Percentiles rank a stretch among this genome's conserved stretches.
Evolutionary conservation across 129 eudicot species (phyloP).

Genomic region (Pulicaria dysenterica): DNA sequence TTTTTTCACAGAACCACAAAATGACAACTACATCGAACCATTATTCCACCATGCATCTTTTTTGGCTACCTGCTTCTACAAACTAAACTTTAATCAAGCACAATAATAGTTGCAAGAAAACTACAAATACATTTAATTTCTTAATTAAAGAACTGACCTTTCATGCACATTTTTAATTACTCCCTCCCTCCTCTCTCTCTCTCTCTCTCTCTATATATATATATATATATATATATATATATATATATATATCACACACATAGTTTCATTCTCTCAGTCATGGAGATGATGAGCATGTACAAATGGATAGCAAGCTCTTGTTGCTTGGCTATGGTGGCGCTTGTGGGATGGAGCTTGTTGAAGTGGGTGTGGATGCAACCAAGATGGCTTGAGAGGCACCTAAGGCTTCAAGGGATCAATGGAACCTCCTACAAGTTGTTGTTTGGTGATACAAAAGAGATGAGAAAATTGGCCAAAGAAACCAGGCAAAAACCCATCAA

Average conservation of each 20-base stretch:
- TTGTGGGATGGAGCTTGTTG: slow-evolving; percentile 36
- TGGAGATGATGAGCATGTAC: slow-evolving; percentile 21
- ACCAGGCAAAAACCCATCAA: slow-evolving; percentile 35
- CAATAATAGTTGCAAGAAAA: neutral
- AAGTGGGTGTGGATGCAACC: slow-evolving; percentile 48
- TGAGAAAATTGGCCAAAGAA: slow-evolving; percentile 25
- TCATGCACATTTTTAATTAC: neutral
- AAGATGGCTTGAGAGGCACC: slow-evolving; percentile 35
- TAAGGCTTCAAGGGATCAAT: slow-evolving; percentile 40
- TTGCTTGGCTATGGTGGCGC: slow-evolving; percentile 26
- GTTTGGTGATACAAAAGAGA: slow-evolving; percentile 35
- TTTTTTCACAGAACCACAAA: neutral
- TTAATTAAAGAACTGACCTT: neutral
- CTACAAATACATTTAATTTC: neutral
- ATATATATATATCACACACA: no score
- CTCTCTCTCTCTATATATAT: neutral
- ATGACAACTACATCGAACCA: no score
- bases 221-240: neutral
- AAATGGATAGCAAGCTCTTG: slow-evolving; percentile 32
- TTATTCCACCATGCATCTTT: no score
- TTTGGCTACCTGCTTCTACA: no score
- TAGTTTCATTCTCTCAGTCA: neutral
- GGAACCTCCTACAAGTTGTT: slow-evolving; percentile 40
- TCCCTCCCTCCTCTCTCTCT: neutral
- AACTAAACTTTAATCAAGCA: no score